Percentiles rank a stretch among this genome's conserved stretches.
These are phyloP conservation scores for Aaosphaeria pasadenensis DNA, from an alignment of 2,329 filamentous ascomycete species.

Conservation along the genomic window DNA sequence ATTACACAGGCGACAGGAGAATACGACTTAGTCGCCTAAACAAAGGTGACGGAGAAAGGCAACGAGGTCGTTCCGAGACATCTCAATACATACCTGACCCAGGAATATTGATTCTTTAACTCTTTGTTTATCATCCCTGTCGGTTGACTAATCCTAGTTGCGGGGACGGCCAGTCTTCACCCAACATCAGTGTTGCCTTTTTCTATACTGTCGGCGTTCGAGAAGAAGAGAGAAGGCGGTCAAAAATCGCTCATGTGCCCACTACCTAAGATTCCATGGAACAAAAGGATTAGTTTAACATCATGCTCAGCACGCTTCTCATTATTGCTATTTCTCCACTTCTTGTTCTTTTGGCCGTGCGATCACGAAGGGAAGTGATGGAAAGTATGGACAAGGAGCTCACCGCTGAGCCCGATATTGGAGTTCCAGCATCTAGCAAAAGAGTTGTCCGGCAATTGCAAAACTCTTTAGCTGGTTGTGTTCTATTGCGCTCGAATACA, in stretches of 20 bases:
- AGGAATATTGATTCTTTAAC: no score
- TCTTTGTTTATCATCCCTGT: no score
- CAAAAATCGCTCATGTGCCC: neutral
- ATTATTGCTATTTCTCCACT: neutral
- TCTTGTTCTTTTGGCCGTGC: conserved; percentile 1
- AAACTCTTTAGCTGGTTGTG: conserved; percentile 2
- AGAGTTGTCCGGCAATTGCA: conserved; percentile 1
- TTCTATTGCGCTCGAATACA: conserved; percentile 1
- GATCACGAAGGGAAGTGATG: conserved; percentile 1
- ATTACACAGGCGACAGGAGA: no score
- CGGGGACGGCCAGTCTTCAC: no score
- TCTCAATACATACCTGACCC: no score
- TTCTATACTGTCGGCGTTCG: neutral
- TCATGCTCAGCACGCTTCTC: conserved; percentile 2
- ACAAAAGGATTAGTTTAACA: neutral
- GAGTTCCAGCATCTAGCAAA: conserved; percentile 4
- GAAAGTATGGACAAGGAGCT: conserved; percentile 3
- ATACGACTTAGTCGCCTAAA: no score
- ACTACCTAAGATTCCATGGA: neutral
- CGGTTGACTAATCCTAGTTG: no score
- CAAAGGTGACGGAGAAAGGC: no score
- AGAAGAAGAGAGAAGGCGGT: neutral
- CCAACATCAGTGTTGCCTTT: neutral
- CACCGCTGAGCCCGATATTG: conserved; percentile 1
- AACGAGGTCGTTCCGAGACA: no score